A percentile compares a stretch with the other conserved stretches of the same genome.
These are phyloP conservation scores for Salix caprea DNA, from an alignment of 345 rosid genomes.

Conservation along the genomic window DNA sequence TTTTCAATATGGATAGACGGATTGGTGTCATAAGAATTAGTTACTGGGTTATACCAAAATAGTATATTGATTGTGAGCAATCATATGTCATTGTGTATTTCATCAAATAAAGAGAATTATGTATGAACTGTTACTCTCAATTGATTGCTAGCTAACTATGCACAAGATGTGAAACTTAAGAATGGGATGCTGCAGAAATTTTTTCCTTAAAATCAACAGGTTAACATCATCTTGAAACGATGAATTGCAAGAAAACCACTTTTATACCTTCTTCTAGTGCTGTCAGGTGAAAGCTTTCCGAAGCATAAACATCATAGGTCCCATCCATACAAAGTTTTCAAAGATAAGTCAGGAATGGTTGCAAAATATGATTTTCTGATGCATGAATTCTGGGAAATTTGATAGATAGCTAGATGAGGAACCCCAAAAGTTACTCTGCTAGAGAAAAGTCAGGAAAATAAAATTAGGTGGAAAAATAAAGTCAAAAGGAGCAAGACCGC, in stretches of 20 bases:
- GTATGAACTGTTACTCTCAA: too few relatives aligned
- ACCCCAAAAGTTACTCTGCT: background rate
- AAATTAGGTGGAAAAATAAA: slow-evolving; percentile 4
- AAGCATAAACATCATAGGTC: slow-evolving; percentile 6
- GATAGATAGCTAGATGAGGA: background rate
- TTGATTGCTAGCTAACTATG: too few relatives aligned
- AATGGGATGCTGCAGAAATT: too few relatives aligned
- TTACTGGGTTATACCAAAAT: slow-evolving; percentile 36
- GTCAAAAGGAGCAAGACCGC: slow-evolving; percentile 15
- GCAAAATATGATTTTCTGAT: background rate
- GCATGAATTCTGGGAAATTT: background rate
- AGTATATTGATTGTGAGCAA: slow-evolving; percentile 29
- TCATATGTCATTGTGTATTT: slow-evolving; percentile 11
- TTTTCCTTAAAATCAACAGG: too few relatives aligned
- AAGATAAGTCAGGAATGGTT: background rate
- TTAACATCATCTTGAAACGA: too few relatives aligned
- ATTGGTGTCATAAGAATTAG: slow-evolving; percentile 35
- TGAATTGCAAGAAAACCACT: too few relatives aligned
- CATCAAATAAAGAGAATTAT: slow-evolving; percentile 6
- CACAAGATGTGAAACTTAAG: too few relatives aligned
- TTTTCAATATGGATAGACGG: slow-evolving; percentile 59
- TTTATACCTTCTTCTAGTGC: too few relatives aligned
- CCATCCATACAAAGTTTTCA: background rate
- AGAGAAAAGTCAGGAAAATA: background rate
- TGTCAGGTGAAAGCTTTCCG: too few relatives aligned